Evolutionary conservation across 2,329 filamentous ascomycete genomes (phyloP).

Genomic region (Sarocladium brachiariae): DNA sequence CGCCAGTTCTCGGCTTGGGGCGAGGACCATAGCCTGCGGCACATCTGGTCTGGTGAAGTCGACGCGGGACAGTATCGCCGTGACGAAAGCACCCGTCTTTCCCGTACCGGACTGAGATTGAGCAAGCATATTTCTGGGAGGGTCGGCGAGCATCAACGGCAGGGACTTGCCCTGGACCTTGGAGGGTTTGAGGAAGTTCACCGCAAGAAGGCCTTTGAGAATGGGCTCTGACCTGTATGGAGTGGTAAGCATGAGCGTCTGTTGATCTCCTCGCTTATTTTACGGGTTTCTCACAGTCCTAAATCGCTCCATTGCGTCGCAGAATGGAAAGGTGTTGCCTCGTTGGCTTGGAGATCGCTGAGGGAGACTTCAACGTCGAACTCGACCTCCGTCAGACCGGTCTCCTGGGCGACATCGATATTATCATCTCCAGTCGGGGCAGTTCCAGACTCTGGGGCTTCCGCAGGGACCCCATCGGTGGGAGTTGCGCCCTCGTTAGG

Average conservation of each 20-base stretch:
- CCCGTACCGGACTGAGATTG: constrained; percentile 99
- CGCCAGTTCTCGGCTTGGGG: constrained; percentile 88
- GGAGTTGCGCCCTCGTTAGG: constrained; percentile 25
- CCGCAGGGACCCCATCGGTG: constrained; percentile 17
- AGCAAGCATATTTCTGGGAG: constrained; percentile 90
- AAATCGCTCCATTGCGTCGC: constrained; percentile 79
- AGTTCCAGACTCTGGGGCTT: constrained; percentile 19
- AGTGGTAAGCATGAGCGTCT: constrained; percentile 6
- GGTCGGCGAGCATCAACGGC: constrained; percentile 77
- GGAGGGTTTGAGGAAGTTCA: constrained; percentile 91
- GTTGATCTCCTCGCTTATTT: too few relatives aligned
- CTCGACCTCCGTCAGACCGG: constrained; percentile 58
- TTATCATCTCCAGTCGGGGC: constrained; percentile 24
- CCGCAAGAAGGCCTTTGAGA: constrained; percentile 66
- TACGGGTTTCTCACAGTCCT: constrained; percentile 57
- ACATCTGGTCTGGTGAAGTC: constrained; percentile 61
- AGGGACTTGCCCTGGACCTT: constrained; percentile 97
- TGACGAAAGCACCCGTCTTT: constrained; percentile 94
- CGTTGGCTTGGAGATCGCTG: constrained; percentile 79
- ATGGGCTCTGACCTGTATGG: constrained; percentile 42
- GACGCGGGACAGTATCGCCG: constrained; percentile 82
- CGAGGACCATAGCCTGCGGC: constrained; percentile 83
- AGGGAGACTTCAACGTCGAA: constrained; percentile 91
- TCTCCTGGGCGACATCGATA: constrained; percentile 29
- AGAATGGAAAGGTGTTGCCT: constrained; percentile 81